Percentiles rank a stretch among this genome's conserved stretches.
These are phyloP conservation scores for Mangifera indica DNA, from an alignment of 345 rosid genomes.

Conservation along the genomic window DNA sequence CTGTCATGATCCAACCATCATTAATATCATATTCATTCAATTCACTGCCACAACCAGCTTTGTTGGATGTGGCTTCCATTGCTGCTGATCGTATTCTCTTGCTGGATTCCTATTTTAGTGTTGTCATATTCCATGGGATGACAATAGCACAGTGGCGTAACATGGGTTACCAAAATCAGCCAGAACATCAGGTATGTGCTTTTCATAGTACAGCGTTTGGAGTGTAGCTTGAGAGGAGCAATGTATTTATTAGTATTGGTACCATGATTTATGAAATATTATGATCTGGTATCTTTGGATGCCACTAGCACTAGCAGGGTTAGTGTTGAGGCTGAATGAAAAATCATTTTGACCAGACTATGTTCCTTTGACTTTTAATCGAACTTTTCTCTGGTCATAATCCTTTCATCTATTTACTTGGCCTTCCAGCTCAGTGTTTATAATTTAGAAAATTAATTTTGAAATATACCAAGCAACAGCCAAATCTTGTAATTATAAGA, in stretches of 20 bases:
- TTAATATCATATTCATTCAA: conserved; percentile 76
- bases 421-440: not conserved
- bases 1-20: conserved; percentile 98
- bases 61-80: conserved; percentile 96
- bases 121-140: conserved; percentile 98
- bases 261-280: not conserved
- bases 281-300: not conserved
- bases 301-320: not conserved
- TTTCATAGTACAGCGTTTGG: not conserved
- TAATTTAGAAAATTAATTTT: not conserved
- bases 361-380: not conserved
- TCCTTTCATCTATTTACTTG: not conserved
- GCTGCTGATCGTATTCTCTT: conserved; percentile 85
- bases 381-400: not conserved
- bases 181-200: conserved; percentile 73
- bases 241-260: not conserved
- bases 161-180: conserved; percentile 93
- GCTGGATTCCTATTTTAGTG: conserved; percentile 87
- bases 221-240: conserved; percentile 2
- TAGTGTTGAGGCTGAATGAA: not conserved
- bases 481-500: not conserved
- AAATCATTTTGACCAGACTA: not conserved
- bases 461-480: not conserved
- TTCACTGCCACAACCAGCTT: conserved; percentile 80
- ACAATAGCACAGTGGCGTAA: conserved; percentile 99